These are phyloP conservation scores for Neobulgaria alba DNA, from an alignment of 2,329 filamentous ascomycete genomes.

Conservation along the genomic window DNA sequence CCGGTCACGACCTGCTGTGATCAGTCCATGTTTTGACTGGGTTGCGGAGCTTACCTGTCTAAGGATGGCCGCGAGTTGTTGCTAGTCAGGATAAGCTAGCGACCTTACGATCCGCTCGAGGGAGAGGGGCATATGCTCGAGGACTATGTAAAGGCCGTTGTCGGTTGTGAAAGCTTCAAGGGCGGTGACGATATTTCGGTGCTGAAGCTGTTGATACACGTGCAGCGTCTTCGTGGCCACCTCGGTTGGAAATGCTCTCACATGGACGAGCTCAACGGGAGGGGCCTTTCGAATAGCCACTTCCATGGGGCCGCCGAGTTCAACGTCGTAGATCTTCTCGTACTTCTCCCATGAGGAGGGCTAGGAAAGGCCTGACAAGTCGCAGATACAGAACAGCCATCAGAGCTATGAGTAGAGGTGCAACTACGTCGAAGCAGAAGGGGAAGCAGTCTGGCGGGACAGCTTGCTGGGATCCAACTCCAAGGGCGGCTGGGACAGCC, in stretches of 20 bases:
- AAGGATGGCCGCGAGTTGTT: slow-evolving; percentile 11
- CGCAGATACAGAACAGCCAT: too few relatives aligned
- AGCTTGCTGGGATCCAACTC: too few relatives aligned
- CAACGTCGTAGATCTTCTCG: slow-evolving; percentile 10
- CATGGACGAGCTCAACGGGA: slow-evolving; percentile 12
- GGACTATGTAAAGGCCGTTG: slow-evolving; percentile 11
- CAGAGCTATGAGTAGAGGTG: too few relatives aligned
- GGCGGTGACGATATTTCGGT: slow-evolving; percentile 13
- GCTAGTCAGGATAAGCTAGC: slow-evolving; percentile 10
- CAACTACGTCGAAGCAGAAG: too few relatives aligned
- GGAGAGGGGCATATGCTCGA: slow-evolving; percentile 16
- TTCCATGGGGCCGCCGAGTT: slow-evolving; percentile 5
- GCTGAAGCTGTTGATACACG: slow-evolving; percentile 9
- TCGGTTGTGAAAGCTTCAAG: slow-evolving; percentile 16
- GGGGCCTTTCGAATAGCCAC: slow-evolving; percentile 12
- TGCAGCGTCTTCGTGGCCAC: slow-evolving; percentile 10
- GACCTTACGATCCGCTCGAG: slow-evolving; percentile 12
- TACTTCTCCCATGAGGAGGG: slow-evolving; percentile 11
- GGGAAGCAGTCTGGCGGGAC: too few relatives aligned
- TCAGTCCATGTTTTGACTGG: slow-evolving; percentile 9
- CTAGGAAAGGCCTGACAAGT: too few relatives aligned
- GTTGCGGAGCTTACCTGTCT: slow-evolving; percentile 11
- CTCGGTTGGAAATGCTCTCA: slow-evolving; percentile 13
- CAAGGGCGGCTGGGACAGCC: too few relatives aligned
- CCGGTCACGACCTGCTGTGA: slow-evolving; percentile 8